Evolutionary conservation across 768 basidiomycete genomes (phyloP).

Genomic region (Agaricus subrufescens): DNA sequence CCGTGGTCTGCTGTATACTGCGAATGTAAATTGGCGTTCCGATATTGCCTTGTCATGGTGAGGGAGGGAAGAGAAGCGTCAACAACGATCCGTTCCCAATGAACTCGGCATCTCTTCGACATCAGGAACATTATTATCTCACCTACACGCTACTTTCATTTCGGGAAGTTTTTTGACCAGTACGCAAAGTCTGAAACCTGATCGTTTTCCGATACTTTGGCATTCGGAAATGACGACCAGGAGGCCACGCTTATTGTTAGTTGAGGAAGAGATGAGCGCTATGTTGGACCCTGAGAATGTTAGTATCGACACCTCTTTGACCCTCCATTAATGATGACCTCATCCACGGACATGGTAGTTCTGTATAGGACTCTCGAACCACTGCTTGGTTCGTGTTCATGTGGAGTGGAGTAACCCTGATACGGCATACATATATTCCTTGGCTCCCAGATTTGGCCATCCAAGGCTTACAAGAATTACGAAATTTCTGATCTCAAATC

Average conservation of each 20-base stretch:
- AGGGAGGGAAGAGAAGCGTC: neutral
- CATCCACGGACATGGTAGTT: neutral
- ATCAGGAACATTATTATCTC: conserved; percentile 15
- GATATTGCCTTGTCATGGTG: neutral
- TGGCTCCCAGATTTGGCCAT: neutral
- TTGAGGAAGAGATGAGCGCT: neutral
- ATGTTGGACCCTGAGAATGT: neutral
- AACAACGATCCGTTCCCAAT: neutral
- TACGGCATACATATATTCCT: neutral
- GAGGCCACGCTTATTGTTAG: neutral
- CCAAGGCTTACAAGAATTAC: neutral
- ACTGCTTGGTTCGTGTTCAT: conserved; percentile 1
- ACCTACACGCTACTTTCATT: conserved; percentile 8
- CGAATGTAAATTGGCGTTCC: neutral
- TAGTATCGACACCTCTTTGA: neutral
- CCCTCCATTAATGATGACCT: neutral
- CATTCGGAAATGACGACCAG: conserved; percentile 7
- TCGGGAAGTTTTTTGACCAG: neutral
- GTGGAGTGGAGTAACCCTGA: neutral
- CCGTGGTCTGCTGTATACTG: neutral
- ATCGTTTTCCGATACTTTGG: neutral
- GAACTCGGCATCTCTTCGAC: conserved; percentile 6
- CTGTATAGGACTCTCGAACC: neutral
- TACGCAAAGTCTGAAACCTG: conserved; percentile 2
- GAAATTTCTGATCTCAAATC: too few species aligned